Conservation (phyloP, 139 green algal species). For the Diplosphaera chodatii region DNA sequence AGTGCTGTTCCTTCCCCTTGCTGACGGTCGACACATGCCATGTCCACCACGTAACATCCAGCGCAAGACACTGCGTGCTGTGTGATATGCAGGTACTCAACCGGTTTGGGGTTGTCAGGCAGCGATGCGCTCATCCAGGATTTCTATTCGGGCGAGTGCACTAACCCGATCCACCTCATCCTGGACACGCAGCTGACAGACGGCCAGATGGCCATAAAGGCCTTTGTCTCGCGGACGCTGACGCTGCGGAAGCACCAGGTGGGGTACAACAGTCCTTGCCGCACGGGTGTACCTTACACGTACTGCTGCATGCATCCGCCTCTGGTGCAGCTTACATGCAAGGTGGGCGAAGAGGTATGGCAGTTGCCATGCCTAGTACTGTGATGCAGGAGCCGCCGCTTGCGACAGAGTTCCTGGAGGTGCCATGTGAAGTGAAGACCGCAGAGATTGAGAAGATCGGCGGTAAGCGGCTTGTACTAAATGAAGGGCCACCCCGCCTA, state of each 20-base stretch:
- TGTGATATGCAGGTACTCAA: slow-evolving; percentile 89
- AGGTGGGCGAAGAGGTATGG: no score
- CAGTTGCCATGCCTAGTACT: no score
- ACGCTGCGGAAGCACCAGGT: slow-evolving; percentile 41
- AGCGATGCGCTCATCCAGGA: slow-evolving; percentile 89
- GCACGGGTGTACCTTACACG: no score
- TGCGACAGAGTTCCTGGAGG: slow-evolving; percentile 84
- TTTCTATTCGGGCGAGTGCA: slow-evolving; percentile 73
- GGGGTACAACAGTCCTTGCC: no score
- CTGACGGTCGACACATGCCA: no score
- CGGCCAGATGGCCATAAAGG: slow-evolving; percentile 48
- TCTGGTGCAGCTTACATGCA: no score
- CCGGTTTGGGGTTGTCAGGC: slow-evolving; percentile 59
- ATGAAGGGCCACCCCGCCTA: no score
- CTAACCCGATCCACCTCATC: slow-evolving; percentile 70
- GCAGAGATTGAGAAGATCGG: slow-evolving; percentile 72
- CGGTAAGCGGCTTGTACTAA: slow-evolving; percentile 22
- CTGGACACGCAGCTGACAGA: slow-evolving; percentile 73
- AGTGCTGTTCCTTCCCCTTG: no score
- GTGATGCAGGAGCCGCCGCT: slow-evolving; percentile 29
- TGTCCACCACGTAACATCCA: no score
- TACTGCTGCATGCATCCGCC: no score
- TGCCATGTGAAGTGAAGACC: slow-evolving; percentile 69
- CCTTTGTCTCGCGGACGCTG: slow-evolving; percentile 65
- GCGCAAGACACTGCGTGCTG: no score